These are phyloP conservation scores for Fusarium hostae DNA, from an alignment of 2,329 filamentous ascomycete species.

Conservation along the genomic window DNA sequence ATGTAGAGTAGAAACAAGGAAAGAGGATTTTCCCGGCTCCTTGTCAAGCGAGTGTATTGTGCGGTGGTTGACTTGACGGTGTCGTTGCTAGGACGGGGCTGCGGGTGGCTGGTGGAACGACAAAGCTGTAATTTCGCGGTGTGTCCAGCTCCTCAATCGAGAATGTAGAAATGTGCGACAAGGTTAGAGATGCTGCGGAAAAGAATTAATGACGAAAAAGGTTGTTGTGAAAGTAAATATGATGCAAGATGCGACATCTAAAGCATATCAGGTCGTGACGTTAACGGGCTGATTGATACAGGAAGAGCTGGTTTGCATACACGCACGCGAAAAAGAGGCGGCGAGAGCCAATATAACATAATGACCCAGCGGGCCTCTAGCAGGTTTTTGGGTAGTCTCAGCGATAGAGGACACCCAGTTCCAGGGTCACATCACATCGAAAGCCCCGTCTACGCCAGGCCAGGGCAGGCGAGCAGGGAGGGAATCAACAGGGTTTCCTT, in stretches of 20 bases:
- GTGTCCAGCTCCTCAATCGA: slow-evolving; percentile 18
- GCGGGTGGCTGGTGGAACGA: slow-evolving; percentile 38
- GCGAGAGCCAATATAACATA: slow-evolving; percentile 39
- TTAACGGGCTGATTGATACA: slow-evolving; percentile 25
- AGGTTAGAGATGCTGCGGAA: background rate
- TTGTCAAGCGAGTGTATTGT: slow-evolving; percentile 26
- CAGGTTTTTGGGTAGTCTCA: slow-evolving; percentile 40
- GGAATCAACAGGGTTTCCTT: slow-evolving; percentile 21
- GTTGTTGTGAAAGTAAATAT: background rate
- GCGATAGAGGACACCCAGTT: slow-evolving; percentile 23
- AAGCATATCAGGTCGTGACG: slow-evolving; percentile 1
- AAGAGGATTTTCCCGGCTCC: slow-evolving; percentile 33
- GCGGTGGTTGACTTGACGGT: slow-evolving; percentile 35
- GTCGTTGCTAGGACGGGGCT: slow-evolving; percentile 37
- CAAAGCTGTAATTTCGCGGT: slow-evolving; percentile 37
- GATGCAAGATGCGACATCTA: background rate
- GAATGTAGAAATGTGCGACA: slow-evolving; percentile 3
- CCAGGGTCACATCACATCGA: slow-evolving; percentile 25
- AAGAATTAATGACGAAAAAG: background rate
- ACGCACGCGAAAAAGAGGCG: slow-evolving; percentile 29
- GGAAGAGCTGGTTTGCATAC: slow-evolving; percentile 30
- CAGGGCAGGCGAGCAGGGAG: slow-evolving; percentile 7
- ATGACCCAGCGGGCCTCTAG: slow-evolving; percentile 20
- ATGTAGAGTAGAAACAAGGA: slow-evolving; percentile 27
- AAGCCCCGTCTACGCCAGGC: slow-evolving; percentile 11